A percentile compares a stretch with the other conserved stretches of the same genome.
Evolutionary conservation across 768 basidiomycete species (phyloP).

Genomic region (Russula brevipes): DNA sequence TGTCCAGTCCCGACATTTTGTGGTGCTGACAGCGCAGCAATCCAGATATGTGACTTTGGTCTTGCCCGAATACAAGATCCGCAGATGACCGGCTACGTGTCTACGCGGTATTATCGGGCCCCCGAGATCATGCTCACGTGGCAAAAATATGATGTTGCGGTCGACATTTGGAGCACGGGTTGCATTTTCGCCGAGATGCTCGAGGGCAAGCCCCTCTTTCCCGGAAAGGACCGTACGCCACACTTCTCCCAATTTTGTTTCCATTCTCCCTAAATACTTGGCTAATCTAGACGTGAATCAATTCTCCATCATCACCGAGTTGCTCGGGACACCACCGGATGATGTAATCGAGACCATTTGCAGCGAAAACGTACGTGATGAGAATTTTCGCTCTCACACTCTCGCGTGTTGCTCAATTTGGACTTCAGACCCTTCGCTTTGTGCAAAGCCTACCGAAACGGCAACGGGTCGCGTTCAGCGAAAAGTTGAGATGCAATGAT

Average conservation of each 20-base stretch:
- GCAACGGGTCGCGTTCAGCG: constrained; percentile 89
- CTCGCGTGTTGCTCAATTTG: not conserved
- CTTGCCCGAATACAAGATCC: constrained; percentile 98
- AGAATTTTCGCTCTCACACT: not conserved
- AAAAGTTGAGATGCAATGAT: constrained; percentile 87
- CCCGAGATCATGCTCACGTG: constrained; percentile 99
- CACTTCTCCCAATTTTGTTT: constrained; percentile 10
- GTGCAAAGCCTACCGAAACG: constrained; percentile 98
- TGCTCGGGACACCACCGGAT: constrained; percentile 97
- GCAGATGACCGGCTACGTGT: constrained; percentile 99
- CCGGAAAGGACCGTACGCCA: constrained; percentile 97
- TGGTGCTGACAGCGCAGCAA: constrained; percentile 5
- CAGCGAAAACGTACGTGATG: constrained; percentile 80
- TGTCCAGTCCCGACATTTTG: constrained; percentile 11
- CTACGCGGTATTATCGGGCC: constrained; percentile 97
- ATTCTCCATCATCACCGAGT: constrained; percentile 98
- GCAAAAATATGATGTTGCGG: constrained; percentile 99
- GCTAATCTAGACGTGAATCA: constrained; percentile 87
- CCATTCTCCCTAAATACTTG: constrained; percentile 6
- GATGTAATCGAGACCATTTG: constrained; percentile 99
- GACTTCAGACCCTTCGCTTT: constrained; percentile 83
- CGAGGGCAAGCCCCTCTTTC: constrained; percentile 97
- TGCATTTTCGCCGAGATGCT: constrained; percentile 99
- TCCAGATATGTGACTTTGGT: constrained; percentile 96
- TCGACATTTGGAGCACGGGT: constrained; percentile 99